phyloP scores from a whole-genome alignment of 139 green algal species.

The Micromonas pusilla region DNA sequence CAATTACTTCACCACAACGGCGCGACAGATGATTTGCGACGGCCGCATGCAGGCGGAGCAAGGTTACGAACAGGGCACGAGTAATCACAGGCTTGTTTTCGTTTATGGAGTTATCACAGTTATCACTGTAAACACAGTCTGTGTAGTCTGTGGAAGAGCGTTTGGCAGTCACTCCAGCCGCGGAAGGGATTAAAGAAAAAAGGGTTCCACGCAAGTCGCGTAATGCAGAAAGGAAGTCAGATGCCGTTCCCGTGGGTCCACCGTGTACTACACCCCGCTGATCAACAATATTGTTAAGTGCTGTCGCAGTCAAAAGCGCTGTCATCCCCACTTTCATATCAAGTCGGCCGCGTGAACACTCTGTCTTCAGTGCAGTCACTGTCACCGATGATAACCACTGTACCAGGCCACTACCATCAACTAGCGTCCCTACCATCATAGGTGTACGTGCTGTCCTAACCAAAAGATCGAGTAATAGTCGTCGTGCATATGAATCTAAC shows the following conservation, averaged over 20 bases:
- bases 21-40: too few relatives aligned
- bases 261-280: not conserved
- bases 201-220: not conserved
- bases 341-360: not conserved
- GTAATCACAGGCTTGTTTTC: not conserved
- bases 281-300: not conserved
- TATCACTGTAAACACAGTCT: not conserved
- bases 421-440: not conserved
- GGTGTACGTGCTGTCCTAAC: not conserved
- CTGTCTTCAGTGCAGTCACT: not conserved
- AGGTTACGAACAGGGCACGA: not conserved
- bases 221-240: slow-evolving; percentile 2
- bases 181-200: not conserved
- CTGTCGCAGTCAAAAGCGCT: not conserved
- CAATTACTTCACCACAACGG: too few relatives aligned
- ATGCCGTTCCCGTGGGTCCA: slow-evolving; percentile 4
- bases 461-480: not conserved
- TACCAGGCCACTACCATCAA: slow-evolving; percentile 9
- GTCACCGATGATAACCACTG: not conserved
- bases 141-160: not conserved
- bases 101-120: not conserved
- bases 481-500: not conserved
- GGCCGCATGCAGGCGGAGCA: not conserved
- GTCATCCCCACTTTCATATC: not conserved
- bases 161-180: not conserved